A percentile compares a stretch with the other conserved stretches of the same genome.
Conservation (phyloP, 2,329 filamentous ascomycete genomes). For the Sphaerulina populicola region DNA sequence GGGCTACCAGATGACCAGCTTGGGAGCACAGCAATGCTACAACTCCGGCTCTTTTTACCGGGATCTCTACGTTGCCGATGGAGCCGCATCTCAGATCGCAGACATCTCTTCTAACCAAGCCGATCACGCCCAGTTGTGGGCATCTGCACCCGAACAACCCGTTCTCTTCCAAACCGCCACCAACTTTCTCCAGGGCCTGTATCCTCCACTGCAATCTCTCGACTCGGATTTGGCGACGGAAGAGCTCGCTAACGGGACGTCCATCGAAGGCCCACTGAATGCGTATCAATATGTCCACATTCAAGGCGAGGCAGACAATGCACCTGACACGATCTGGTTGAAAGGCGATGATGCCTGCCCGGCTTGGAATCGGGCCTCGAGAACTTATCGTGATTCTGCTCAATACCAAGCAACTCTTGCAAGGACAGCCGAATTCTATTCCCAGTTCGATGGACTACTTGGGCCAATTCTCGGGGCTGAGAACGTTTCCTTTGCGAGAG, state of each 20-base stretch:
- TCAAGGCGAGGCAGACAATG: conserved; percentile 9
- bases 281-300: conserved; percentile 9
- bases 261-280: not conserved
- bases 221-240: not conserved
- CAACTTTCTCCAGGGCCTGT: conserved; percentile 9
- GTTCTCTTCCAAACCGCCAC: conserved; percentile 10
- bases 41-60: conserved; percentile 10
- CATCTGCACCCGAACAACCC: conserved; percentile 9
- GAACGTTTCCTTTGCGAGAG: conserved; percentile 9
- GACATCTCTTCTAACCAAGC: not conserved
- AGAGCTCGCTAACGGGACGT: not conserved
- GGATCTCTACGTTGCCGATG: conserved; percentile 2
- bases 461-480: conserved; percentile 1
- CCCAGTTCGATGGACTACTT: not conserved
- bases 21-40: conserved; percentile 10
- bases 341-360: conserved; percentile 13
- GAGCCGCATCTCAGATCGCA: not conserved
- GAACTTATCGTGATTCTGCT: not conserved
- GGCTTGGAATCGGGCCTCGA: not conserved
- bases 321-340: conserved; percentile 11
- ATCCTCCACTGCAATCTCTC: conserved; percentile 2
- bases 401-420: not conserved
- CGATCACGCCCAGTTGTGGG: conserved; percentile 6
- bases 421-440: not conserved
- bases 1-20: conserved; percentile 11